phyloP scores from a whole-genome alignment of 768 basidiomycete genomes.

The Agaricus sinodeliciosus region DNA sequence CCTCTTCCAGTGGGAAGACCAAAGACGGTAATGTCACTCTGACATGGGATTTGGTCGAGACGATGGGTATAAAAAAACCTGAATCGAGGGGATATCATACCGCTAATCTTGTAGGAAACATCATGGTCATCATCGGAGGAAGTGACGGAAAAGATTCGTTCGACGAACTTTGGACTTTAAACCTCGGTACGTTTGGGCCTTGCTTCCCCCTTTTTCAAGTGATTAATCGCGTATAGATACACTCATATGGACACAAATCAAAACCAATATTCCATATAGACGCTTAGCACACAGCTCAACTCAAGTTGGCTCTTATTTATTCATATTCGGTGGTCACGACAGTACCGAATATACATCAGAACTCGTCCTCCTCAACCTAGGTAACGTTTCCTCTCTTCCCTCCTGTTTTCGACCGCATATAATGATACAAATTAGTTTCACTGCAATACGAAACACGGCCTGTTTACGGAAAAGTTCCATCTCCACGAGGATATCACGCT shows the following conservation, averaged over 20 bases:
- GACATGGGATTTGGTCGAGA: conserved; percentile 43
- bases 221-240: conserved; percentile 25
- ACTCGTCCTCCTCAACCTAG: conserved; percentile 80
- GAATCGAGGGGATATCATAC: conserved; percentile 83
- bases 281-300: conserved; percentile 83
- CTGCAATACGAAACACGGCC: conserved; percentile 76
- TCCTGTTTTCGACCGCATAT: not conserved
- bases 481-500: conserved; percentile 79
- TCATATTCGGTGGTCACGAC: conserved; percentile 86
- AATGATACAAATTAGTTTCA: conserved; percentile 47
- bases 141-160: conserved; percentile 88
- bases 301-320: conserved; percentile 88
- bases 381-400: conserved; percentile 29
- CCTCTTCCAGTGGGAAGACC: conserved; percentile 1
- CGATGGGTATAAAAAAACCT: conserved; percentile 45
- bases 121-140: conserved; percentile 87
- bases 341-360: conserved; percentile 68
- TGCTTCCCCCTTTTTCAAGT: not conserved
- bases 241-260: conserved; percentile 31
- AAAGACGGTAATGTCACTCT: conserved; percentile 16
- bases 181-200: conserved; percentile 56
- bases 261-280: conserved; percentile 41
- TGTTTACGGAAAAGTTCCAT: conserved; percentile 61
- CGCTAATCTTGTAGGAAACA: conserved; percentile 76
- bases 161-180: conserved; percentile 80